Evolutionary conservation across 1,139 yeast genomes (phyloP), one percentile per base, ranked within the genome.

Genomic region (Yamadazyma songkhlaensis): DNA sequence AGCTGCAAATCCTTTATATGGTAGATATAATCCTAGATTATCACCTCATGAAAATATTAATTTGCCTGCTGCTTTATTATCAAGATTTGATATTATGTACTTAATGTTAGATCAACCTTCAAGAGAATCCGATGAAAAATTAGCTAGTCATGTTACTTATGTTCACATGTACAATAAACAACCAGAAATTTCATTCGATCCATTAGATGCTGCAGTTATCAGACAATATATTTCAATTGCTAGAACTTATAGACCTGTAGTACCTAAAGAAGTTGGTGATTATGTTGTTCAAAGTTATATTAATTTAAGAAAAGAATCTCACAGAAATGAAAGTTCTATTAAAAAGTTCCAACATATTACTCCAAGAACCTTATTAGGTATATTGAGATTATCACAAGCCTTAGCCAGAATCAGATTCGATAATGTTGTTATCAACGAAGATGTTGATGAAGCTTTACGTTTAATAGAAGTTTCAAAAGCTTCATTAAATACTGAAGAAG

Each of bases 1-100:
- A 0, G 98, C 98, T 25, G 99, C 99, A 6, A 94, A 94, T 66
- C 99, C 99, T 11, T 68, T 92, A 27, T 90, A 86, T 59, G 98
- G 98, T 42, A 79, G 98, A 48, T 94, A 94, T 63, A 92, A 94
- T 62, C 87, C 96, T 31, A 76, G 79, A 48, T 64, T 92, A 39
- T 85, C 96, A 4, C 97, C 98, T 3, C 84, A 89, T 46, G 97
- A 92, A 53, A 94, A 94, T 61, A 92, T 94, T 60, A 92, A 94
- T 57, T 72, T 94, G 40, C 99, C 98, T 10, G 97, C 98, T 1
- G 98, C 99, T 1, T 73, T 94, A 49, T 70, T 94, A 40, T 92
- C 98, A 23, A 84, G 99, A 68, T 94, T 94, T 59, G 99, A 94
- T 64, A 74, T 94, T 40, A 71, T 92, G 67, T 92, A 83, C 61